Evolutionary conservation across 2,329 filamentous ascomycete species (phyloP).

Genomic region (Botrytis porri): DNA sequence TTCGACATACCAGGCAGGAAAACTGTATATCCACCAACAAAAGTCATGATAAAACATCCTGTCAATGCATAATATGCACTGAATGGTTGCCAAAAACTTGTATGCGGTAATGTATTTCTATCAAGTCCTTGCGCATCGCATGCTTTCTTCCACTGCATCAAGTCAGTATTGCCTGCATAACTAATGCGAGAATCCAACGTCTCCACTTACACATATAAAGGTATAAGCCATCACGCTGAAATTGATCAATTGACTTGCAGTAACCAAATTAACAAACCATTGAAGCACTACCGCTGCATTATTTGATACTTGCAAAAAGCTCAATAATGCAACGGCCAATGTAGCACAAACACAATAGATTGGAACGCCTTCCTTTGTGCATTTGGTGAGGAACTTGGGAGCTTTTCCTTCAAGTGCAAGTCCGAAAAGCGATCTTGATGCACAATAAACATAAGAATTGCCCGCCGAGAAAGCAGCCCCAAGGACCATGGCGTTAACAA

Average conservation of each 20-base stretch:
- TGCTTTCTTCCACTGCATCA: constrained; percentile 50
- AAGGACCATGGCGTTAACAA: constrained; percentile 56
- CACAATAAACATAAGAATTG: constrained; percentile 43
- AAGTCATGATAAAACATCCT: constrained; percentile 55
- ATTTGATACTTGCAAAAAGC: constrained; percentile 59
- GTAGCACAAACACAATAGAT: constrained; percentile 57
- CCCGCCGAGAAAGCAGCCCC: constrained; percentile 54
- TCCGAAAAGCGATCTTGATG: constrained; percentile 51
- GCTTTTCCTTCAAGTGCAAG: constrained; percentile 52
- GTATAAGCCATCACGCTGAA: constrained; percentile 54
- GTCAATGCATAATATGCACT: constrained; percentile 52
- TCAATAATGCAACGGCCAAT: constrained; percentile 55
- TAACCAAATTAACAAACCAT: constrained; percentile 60
- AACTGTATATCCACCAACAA: constrained; percentile 59
- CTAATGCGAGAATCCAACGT: neutral
- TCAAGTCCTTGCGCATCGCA: constrained; percentile 46
- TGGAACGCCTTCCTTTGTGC: constrained; percentile 51
- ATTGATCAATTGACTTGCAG: constrained; percentile 51
- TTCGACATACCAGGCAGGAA: constrained; percentile 48
- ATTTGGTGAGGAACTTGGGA: constrained; percentile 49
- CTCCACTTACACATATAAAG: constrained; percentile 42
- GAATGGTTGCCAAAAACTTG: constrained; percentile 54
- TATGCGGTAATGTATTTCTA: constrained; percentile 47
- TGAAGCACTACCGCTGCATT: constrained; percentile 55
- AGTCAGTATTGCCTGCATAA: neutral